Percentiles rank a stretch among this genome's conserved stretches.
Evolutionary conservation across 192 early-diverging fungal species (phyloP).

Genomic region (Lunasporangiospora selenospora): DNA sequence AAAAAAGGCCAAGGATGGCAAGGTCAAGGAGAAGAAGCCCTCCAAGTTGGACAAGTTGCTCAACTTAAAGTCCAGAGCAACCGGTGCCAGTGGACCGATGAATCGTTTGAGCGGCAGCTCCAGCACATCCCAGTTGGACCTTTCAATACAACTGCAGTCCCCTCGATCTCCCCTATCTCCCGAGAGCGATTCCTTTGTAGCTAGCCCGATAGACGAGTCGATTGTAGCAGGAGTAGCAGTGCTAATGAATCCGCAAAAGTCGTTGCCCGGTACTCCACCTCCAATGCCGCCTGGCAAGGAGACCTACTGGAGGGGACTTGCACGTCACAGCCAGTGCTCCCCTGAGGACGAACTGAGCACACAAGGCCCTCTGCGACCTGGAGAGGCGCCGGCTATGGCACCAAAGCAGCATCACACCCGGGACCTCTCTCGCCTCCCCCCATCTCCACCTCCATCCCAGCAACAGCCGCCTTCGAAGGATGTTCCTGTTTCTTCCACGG

Average conservation of each 20-base stretch:
- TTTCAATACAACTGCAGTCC: not conserved
- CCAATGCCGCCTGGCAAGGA: slow-evolving; percentile 38
- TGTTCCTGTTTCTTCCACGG: not conserved
- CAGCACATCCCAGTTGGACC: not conserved
- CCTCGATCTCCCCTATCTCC: not conserved
- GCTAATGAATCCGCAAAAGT: too few species aligned
- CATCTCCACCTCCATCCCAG: slow-evolving; percentile 3
- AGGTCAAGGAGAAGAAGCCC: slow-evolving; percentile 6
- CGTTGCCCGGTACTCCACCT: not conserved
- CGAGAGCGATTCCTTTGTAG: not conserved
- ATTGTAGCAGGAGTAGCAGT: not conserved
- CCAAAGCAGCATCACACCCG: not conserved
- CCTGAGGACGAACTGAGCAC: slow-evolving; percentile 17
- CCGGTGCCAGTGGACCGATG: too few species aligned
- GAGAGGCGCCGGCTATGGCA: not conserved
- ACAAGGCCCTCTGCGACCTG: not conserved
- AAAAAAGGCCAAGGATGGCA: not conserved
- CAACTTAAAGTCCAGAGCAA: slow-evolving; percentile 18
- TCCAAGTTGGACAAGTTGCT: slow-evolving; percentile 36
- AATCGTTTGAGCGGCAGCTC: too few species aligned
- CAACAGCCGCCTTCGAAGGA: not conserved
- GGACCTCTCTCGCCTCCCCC: not conserved
- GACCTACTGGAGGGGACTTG: slow-evolving; percentile 24
- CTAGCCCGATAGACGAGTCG: not conserved
- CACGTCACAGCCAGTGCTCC: slow-evolving; percentile 7